Conservation (phyloP, 2,329 filamentous ascomycete species). For the Tolypocladium tundrense region DNA sequence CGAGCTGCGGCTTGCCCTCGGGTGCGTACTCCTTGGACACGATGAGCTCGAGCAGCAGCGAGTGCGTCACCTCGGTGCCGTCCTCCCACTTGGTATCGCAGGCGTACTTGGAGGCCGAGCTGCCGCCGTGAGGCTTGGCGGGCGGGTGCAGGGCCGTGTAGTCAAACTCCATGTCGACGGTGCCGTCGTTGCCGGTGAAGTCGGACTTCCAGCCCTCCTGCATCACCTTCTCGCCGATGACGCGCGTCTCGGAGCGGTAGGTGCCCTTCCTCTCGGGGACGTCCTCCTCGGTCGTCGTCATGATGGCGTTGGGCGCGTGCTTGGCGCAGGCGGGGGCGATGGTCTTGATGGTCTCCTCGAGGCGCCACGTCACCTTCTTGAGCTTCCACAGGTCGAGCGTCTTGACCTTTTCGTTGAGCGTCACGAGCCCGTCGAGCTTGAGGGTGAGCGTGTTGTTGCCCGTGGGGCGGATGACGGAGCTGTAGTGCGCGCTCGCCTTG, state of each 20-base stretch:
- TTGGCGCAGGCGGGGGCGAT: slow-evolving; percentile 70
- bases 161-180: slow-evolving; percentile 42
- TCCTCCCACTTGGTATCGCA: slow-evolving; percentile 69
- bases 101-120: slow-evolving; percentile 43
- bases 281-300: slow-evolving; percentile 9
- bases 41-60: slow-evolving; percentile 84
- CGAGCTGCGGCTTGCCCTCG: slow-evolving; percentile 54
- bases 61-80: slow-evolving; percentile 72
- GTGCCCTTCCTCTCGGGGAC: slow-evolving; percentile 49
- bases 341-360: slow-evolving; percentile 78
- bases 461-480: slow-evolving; percentile 75
- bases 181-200: slow-evolving; percentile 41
- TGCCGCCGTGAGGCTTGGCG: slow-evolving; percentile 21
- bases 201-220: slow-evolving; percentile 84
- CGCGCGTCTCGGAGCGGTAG: slow-evolving; percentile 62
- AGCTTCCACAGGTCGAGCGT: slow-evolving; percentile 77
- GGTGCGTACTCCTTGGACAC: slow-evolving; percentile 83
- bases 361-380: slow-evolving; percentile 83
- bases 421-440: slow-evolving; percentile 77
- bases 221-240: slow-evolving; percentile 71
- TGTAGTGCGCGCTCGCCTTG: slow-evolving; percentile 72
- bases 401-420: slow-evolving; percentile 54
- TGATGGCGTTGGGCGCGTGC: slow-evolving; percentile 46
- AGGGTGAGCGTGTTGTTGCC: slow-evolving; percentile 71
- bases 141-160: slow-evolving; percentile 22